Conservation (phyloP, 2,329 filamentous ascomycete genomes). For the Macroventuria anomochaeta region DNA sequence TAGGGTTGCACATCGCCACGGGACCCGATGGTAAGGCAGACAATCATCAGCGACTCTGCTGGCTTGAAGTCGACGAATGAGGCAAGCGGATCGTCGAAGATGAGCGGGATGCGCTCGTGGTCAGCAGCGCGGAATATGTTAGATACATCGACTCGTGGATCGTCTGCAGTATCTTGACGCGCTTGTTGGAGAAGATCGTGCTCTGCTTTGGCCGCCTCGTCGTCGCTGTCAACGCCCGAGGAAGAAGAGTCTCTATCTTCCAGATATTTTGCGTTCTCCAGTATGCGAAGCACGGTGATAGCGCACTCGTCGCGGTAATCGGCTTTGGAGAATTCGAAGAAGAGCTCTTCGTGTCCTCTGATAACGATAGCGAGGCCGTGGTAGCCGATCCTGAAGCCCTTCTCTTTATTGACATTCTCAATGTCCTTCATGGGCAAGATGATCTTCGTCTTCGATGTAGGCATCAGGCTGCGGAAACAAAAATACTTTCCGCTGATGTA, state of each 20-base stretch:
- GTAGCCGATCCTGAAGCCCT: constrained; percentile 90
- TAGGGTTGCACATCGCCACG: constrained; percentile 97
- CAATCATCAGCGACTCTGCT: constrained; percentile 76
- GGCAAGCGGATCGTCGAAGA: constrained; percentile 87
- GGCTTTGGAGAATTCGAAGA: constrained; percentile 85
- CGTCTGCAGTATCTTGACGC: constrained; percentile 54
- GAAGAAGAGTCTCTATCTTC: constrained; percentile 72
- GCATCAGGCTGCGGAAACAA: constrained; percentile 90
- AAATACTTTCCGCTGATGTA: constrained; percentile 89
- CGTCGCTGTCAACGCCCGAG: constrained; percentile 72
- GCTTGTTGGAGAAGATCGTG: constrained; percentile 81
- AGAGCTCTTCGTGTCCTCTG: constrained; percentile 90
- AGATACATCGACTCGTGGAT: constrained; percentile 29
- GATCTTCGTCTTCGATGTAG: constrained; percentile 88
- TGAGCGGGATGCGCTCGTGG: constrained; percentile 71
- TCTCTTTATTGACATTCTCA: constrained; percentile 92
- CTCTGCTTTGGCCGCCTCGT: constrained; percentile 78
- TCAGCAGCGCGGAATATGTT: constrained; percentile 42
- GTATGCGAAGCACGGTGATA: constrained; percentile 76
- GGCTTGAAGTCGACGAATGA: constrained; percentile 94
- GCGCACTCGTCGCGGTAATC: constrained; percentile 88
- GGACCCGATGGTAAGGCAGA: constrained; percentile 94
- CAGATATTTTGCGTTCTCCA: constrained; percentile 75
- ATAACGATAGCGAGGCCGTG: constrained; percentile 92
- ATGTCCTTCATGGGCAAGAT: constrained; percentile 90